Percentiles rank a stretch among this genome's conserved stretches.
These are phyloP conservation scores for Huntiella abstrusa DNA, from an alignment of 2,329 filamentous ascomycete genomes.

Conservation along the genomic window DNA sequence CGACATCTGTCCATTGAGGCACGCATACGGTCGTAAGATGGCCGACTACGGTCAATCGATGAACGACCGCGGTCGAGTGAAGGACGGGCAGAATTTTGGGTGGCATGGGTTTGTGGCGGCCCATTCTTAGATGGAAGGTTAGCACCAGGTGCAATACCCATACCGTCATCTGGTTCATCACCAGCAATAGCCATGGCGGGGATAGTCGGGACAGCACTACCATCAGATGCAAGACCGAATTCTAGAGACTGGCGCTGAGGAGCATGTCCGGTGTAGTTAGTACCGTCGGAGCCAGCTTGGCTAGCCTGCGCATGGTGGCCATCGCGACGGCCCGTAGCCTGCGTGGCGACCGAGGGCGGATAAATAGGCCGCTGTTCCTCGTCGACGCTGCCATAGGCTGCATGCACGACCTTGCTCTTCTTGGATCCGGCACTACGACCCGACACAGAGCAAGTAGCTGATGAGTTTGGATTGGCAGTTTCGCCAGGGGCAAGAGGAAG, in stretches of 20 bases:
- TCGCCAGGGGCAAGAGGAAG: conserved; percentile 1
- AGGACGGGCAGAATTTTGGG: conserved; percentile 14
- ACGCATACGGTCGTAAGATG: conserved; percentile 75
- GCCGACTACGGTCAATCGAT: conserved; percentile 50
- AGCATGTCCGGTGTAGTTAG: conserved; percentile 60
- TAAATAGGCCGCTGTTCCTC: conserved; percentile 89
- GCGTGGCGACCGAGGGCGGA: conserved; percentile 70
- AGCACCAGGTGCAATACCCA: conserved; percentile 11
- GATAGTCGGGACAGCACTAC: conserved; percentile 4
- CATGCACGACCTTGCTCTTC: conserved; percentile 36
- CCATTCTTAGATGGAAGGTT: conserved; percentile 7
- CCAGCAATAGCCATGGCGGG: not conserved
- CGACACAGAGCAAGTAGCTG: conserved; percentile 10
- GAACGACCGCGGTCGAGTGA: conserved; percentile 19
- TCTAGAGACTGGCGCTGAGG: conserved; percentile 15
- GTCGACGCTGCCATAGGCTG: conserved; percentile 46
- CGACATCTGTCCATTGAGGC: conserved; percentile 73
- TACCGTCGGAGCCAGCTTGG: conserved; percentile 85
- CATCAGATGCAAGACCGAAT: conserved; percentile 8
- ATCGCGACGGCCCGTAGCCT: conserved; percentile 30
- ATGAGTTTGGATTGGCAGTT: not conserved
- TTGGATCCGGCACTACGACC: conserved; percentile 24
- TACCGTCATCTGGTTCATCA: conserved; percentile 14
- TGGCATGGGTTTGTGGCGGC: conserved; percentile 14
- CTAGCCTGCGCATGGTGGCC: conserved; percentile 52